A percentile compares a stretch with the other conserved stretches of the same genome.
Evolutionary conservation across 805 yeast genomes (phyloP).

Genomic region (Alloascoidea africana): DNA sequence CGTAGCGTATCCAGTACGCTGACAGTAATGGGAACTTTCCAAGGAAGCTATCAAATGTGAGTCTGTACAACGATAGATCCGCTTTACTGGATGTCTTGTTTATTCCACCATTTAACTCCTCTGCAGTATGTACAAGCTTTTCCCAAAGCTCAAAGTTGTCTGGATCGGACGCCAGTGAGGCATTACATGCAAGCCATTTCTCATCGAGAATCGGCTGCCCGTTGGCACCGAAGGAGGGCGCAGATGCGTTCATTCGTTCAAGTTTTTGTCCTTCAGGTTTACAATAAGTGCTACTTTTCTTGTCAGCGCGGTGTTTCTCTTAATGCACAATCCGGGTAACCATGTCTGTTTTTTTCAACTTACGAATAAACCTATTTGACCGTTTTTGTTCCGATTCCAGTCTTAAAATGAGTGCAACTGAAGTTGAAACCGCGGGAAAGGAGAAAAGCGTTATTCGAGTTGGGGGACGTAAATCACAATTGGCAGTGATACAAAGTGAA

Average conservation of each 20-base stretch:
- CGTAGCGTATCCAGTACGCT: conserved; percentile 26
- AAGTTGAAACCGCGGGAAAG: too few species aligned
- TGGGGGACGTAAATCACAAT: conserved; percentile 80
- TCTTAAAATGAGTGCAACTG: too few species aligned
- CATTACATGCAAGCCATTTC: conserved; percentile 10
- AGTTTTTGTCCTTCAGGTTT: too few species aligned
- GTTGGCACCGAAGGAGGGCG: too few species aligned
- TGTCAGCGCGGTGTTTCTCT: too few species aligned
- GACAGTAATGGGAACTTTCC: conserved; percentile 19
- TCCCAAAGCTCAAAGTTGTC: conserved; percentile 20
- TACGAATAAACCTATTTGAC: too few species aligned
- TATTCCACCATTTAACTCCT: conserved; percentile 16
- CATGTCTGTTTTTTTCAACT: too few species aligned
- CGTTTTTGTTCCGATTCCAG: too few species aligned
- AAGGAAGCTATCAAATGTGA: conserved; percentile 16
- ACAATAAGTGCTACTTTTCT: too few species aligned
- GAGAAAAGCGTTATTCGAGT: conserved; percentile 21
- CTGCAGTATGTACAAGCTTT: conserved; percentile 15
- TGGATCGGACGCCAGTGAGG: conserved; percentile 9
- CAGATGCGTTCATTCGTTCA: too few species aligned
- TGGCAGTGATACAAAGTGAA: conserved; percentile 81
- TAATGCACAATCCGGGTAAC: too few species aligned
- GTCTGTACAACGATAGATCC: conserved; percentile 13
- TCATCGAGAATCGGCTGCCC: background rate
- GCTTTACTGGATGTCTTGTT: conserved; percentile 14